Evolutionary conservation across 257 asterid species (phyloP).

Genomic region (Lavandula angustifolia): DNA sequence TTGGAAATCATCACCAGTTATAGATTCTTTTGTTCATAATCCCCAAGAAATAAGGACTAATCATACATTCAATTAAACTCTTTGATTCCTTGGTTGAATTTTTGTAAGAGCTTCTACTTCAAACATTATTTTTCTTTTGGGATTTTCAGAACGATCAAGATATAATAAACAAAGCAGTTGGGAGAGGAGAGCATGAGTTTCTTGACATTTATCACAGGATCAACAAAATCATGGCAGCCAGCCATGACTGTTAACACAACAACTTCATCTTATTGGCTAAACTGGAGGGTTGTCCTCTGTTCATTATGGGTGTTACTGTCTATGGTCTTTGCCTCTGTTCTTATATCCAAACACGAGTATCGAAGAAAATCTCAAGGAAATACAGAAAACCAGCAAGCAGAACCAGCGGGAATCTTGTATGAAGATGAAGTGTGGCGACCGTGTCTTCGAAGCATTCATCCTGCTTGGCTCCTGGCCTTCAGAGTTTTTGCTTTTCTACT

Average conservation of each 20-base stretch:
- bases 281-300: constrained; percentile 83
- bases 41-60: background rate
- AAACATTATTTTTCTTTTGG: no score
- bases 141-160: constrained; percentile 16
- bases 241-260: constrained; percentile 74
- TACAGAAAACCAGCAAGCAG: constrained; percentile 35
- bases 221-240: constrained; percentile 85
- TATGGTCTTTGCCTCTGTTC: constrained; percentile 65
- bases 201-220: constrained; percentile 80
- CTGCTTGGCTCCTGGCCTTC: constrained; percentile 76
- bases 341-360: constrained; percentile 67
- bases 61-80: constrained; percentile 28
- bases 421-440: constrained; percentile 94
- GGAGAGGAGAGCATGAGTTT: constrained; percentile 52
- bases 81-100: constrained; percentile 1
- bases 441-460: constrained; percentile 71
- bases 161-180: constrained; percentile 5
- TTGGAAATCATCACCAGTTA: background rate
- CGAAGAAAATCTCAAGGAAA: constrained; percentile 36
- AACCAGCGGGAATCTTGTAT: constrained; percentile 54
- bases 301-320: constrained; percentile 66
- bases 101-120: background rate
- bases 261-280: constrained; percentile 75
- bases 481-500: constrained; percentile 70
- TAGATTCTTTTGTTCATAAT: constrained; percentile 13